Evolutionary conservation across 768 basidiomycete genomes (phyloP).

Genomic region (Panellus pusillus): DNA sequence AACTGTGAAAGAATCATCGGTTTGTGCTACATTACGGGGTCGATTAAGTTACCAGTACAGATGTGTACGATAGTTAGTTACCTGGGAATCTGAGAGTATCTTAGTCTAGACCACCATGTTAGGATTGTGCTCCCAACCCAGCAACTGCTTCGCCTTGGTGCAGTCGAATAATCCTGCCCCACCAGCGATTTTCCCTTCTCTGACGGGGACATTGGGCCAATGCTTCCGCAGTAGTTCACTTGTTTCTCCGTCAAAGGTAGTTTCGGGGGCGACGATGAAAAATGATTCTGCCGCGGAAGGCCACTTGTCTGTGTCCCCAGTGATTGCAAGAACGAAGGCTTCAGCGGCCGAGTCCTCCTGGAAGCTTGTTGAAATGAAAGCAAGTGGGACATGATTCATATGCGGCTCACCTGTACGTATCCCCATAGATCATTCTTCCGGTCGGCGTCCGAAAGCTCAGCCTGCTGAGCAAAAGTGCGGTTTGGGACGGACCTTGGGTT

Average conservation of each 20-base stretch:
- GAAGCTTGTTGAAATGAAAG: no score
- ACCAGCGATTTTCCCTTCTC: conserved; percentile 44
- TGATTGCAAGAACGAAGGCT: conserved; percentile 63
- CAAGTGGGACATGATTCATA: no score
- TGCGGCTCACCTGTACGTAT: conserved; percentile 41
- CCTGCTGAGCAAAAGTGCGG: conserved; percentile 31
- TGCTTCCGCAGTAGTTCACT: conserved; percentile 44
- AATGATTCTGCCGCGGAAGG: conserved; percentile 62
- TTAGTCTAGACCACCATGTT: background rate
- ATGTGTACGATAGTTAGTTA: no score
- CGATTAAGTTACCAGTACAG: no score
- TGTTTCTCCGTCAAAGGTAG: conserved; percentile 45
- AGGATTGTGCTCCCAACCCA: conserved; percentile 60
- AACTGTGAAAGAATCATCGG: background rate
- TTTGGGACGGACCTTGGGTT: conserved; percentile 37
- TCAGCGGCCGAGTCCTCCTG: conserved; percentile 64
- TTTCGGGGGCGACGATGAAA: conserved; percentile 62
- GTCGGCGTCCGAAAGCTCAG: conserved; percentile 26
- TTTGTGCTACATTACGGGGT: no score
- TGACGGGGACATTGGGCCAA: conserved; percentile 56
- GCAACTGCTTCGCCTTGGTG: conserved; percentile 56
- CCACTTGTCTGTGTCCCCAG: conserved; percentile 44
- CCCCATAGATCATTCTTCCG: conserved; percentile 60
- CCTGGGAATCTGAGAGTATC: no score
- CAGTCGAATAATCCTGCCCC: conserved; percentile 60